A percentile compares a stretch with the other conserved stretches of the same genome.
phyloP scores from a whole-genome alignment of 345 rosid genomes.

The Pugionium dolabratum region DNA sequence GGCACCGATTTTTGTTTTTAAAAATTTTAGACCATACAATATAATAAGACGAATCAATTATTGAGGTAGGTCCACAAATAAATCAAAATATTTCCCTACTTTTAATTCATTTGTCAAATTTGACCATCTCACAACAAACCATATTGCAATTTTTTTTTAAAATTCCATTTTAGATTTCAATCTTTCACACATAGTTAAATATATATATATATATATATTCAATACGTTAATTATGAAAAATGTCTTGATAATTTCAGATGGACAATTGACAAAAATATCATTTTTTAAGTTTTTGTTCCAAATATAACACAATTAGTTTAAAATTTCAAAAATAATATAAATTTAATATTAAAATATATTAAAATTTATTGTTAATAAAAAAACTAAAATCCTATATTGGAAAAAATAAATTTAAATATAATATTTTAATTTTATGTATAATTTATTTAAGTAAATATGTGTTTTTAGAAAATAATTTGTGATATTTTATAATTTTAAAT shows the following conservation, averaged over 20 bases:
- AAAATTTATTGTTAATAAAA: no score
- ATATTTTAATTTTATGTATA: no score
- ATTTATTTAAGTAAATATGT: no score
- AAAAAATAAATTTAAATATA: no score
- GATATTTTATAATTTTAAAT: no score
- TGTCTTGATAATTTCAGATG: background rate
- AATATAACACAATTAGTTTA: no score
- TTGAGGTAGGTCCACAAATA: slow-evolving; percentile 13
- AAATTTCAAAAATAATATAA: no score
- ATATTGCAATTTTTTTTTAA: background rate
- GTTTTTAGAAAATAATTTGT: no score
- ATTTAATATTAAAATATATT: no score
- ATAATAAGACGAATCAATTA: slow-evolving; percentile 5
- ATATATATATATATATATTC: background rate
- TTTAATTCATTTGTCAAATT: slow-evolving; percentile 6
- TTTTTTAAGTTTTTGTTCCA: no score
- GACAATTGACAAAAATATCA: no score
- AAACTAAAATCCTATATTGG: no score
- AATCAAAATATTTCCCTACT: slow-evolving; percentile 22
- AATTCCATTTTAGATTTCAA: background rate
- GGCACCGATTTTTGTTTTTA: background rate
- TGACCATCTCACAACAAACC: background rate
- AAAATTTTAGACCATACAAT: background rate
- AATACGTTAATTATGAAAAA: background rate
- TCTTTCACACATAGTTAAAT: background rate